Percentiles rank a stretch among this genome's conserved stretches.
Conservation (phyloP, 176 grass and related monocot species). For the maize (Zea mays) region DNA sequence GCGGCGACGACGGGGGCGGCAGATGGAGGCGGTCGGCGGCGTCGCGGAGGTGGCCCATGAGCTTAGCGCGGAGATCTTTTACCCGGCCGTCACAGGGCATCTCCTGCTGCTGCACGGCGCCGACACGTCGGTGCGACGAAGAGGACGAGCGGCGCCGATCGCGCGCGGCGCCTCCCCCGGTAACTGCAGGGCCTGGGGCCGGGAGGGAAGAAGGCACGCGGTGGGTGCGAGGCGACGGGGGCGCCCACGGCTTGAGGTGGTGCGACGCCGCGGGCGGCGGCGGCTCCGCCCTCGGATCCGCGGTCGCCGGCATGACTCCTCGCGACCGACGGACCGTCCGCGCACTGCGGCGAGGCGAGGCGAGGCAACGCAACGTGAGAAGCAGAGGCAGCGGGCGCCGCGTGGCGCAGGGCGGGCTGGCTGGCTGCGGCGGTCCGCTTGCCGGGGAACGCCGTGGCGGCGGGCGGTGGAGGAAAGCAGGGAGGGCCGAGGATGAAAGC, state of each 20-base stretch:
- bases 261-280: slow-evolving; percentile 31
- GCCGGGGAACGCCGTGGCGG: slow-evolving; percentile 8
- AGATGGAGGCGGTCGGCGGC: too few relatives aligned
- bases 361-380: background rate
- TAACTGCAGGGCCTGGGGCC: background rate
- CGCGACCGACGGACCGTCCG: background rate
- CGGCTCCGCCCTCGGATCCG: slow-evolving; percentile 65
- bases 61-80: too few relatives aligned
- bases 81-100: too few relatives aligned
- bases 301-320: slow-evolving; percentile 62
- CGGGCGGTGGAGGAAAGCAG: slow-evolving; percentile 28
- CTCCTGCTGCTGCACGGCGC: background rate
- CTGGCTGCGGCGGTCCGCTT: background rate
- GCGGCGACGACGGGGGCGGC: too few relatives aligned
- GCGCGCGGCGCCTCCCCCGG: slow-evolving; percentile 14
- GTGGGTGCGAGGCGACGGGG: slow-evolving; percentile 26
- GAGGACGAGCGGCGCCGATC: slow-evolving; percentile 42
- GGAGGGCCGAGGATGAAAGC: background rate
- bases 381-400: background rate
- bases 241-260: slow-evolving; percentile 47
- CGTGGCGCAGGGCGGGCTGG: background rate
- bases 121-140: slow-evolving; percentile 30
- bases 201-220: slow-evolving; percentile 35
- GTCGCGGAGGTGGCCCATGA: too few relatives aligned
- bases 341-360: background rate